phyloP scores from a whole-genome alignment of 768 basidiomycete species.

The Trametes villosa region DNA sequence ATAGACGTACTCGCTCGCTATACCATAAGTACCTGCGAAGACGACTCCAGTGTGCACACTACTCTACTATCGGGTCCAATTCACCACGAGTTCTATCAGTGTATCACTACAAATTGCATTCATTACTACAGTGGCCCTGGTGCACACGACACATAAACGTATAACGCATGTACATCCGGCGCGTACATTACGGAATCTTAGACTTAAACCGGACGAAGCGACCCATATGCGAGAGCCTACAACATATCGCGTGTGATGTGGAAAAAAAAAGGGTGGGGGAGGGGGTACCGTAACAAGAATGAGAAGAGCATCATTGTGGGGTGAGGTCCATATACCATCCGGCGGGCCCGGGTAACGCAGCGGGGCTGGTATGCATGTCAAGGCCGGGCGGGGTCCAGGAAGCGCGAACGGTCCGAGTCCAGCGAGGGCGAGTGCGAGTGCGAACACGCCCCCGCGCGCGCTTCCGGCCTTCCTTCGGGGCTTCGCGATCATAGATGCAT shows the following conservation, averaged over 20 bases:
- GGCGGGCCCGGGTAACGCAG: too few relatives aligned
- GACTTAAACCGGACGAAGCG: neutral
- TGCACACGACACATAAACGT: neutral
- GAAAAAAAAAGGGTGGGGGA: neutral
- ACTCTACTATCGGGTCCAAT: too few relatives aligned
- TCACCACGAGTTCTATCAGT: too few relatives aligned
- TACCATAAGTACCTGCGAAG: neutral
- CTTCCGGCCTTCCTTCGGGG: too few relatives aligned
- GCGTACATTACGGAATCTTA: neutral
- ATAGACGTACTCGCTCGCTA: neutral
- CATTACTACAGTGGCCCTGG: slow-evolving; percentile 22
- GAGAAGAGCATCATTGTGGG: neutral
- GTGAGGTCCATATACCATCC: neutral
- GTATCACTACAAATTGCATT: slow-evolving; percentile 7
- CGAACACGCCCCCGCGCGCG: too few relatives aligned
- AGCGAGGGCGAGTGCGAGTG: neutral
- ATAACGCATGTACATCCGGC: neutral
- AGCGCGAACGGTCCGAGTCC: neutral
- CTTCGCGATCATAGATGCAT: slow-evolving; percentile 33
- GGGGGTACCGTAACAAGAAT: neutral
- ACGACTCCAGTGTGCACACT: neutral
- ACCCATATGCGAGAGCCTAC: slow-evolving; percentile 7
- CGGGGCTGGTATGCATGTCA: too few relatives aligned
- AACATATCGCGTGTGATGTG: neutral
- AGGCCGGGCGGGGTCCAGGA: too few relatives aligned